These are phyloP conservation scores for Cephalotrichum gorgonifer DNA, from an alignment of 2,329 filamentous ascomycete species.

Conservation along the genomic window DNA sequence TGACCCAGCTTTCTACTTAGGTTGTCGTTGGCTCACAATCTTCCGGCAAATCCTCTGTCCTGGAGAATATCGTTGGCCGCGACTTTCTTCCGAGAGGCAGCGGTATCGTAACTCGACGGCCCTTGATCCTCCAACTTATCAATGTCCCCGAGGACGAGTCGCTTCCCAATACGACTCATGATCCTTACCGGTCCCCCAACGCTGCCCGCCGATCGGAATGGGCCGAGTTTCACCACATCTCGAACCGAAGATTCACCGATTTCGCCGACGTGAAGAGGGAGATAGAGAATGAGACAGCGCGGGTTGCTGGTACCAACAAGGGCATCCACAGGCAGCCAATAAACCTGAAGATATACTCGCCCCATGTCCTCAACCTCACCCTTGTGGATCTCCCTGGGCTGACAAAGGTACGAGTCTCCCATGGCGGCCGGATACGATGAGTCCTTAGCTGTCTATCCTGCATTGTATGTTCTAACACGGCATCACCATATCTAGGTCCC, in stretches of 20 bases:
- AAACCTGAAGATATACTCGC: slow-evolving; percentile 97
- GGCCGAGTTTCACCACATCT: slow-evolving; percentile 95
- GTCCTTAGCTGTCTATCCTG: background rate
- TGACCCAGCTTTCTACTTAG: slow-evolving; percentile 33
- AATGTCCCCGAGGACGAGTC: slow-evolving; percentile 75
- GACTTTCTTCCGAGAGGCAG: slow-evolving; percentile 95
- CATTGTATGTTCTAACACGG: slow-evolving; percentile 5
- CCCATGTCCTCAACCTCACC: slow-evolving; percentile 90
- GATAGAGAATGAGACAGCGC: slow-evolving; percentile 91
- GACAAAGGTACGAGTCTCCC: slow-evolving; percentile 58
- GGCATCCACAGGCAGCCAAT: slow-evolving; percentile 96
- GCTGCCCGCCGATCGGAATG: slow-evolving; percentile 60
- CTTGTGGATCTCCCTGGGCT: slow-evolving; percentile 91
- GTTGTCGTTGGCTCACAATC: slow-evolving; percentile 98
- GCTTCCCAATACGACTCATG: slow-evolving; percentile 52
- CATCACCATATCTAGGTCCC: slow-evolving; percentile 52
- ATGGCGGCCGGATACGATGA: background rate
- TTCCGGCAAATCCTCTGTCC: slow-evolving; percentile 93
- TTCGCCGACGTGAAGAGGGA: slow-evolving; percentile 91
- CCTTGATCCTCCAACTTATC: slow-evolving; percentile 95
- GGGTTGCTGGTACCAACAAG: slow-evolving; percentile 90
- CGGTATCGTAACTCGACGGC: slow-evolving; percentile 89
- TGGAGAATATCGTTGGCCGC: slow-evolving; percentile 96
- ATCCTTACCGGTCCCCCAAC: slow-evolving; percentile 68
- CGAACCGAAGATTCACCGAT: slow-evolving; percentile 78